These are phyloP conservation scores for Lithospermum erythrorhizon DNA, from an alignment of 257 asterid species.

Conservation along the genomic window DNA sequence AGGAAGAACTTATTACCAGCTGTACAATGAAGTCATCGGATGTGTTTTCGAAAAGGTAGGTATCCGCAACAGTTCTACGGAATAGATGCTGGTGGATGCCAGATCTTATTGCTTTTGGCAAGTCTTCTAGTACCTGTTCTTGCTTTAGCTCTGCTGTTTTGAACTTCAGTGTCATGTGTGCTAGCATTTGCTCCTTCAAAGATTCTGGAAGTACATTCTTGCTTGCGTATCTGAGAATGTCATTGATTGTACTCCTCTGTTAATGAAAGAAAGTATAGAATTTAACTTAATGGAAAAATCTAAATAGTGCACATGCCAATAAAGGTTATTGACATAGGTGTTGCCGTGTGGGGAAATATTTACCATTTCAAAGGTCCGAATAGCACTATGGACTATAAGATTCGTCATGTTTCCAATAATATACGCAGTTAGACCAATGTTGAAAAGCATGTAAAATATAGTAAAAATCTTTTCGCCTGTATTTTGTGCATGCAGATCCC, in stretches of 20 bases:
- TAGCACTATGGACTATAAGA: conserved; percentile 69
- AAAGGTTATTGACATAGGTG: not conserved
- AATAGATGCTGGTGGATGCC: conserved; percentile 84
- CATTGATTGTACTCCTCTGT: conserved; percentile 74
- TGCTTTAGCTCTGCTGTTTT: conserved; percentile 88
- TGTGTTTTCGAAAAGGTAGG: conserved; percentile 75
- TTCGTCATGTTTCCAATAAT: conserved; percentile 92
- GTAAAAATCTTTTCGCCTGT: conserved; percentile 75
- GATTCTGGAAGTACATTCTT: conserved; percentile 73
- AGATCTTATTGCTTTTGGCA: conserved; percentile 92
- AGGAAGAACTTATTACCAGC: conserved; percentile 39
- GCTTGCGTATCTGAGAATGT: conserved; percentile 68
- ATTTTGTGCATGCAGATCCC: conserved; percentile 74
- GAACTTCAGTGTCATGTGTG: conserved; percentile 73
- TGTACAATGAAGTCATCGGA: conserved; percentile 71
- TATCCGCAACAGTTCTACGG: conserved; percentile 40
- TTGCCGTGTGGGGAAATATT: not conserved
- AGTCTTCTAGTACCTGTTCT: conserved; percentile 63
- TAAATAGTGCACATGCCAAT: not conserved
- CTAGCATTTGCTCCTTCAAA: conserved; percentile 80
- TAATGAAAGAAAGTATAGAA: conserved; percentile 3
- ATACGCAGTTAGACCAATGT: conserved; percentile 89
- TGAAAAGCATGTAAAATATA: conserved; percentile 87
- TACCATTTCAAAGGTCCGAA: conserved; percentile 76
- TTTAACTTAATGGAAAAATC: not conserved